Evolutionary conservation across 805 yeast genomes (phyloP).

Genomic region (Kazachstania psychrophila): DNA sequence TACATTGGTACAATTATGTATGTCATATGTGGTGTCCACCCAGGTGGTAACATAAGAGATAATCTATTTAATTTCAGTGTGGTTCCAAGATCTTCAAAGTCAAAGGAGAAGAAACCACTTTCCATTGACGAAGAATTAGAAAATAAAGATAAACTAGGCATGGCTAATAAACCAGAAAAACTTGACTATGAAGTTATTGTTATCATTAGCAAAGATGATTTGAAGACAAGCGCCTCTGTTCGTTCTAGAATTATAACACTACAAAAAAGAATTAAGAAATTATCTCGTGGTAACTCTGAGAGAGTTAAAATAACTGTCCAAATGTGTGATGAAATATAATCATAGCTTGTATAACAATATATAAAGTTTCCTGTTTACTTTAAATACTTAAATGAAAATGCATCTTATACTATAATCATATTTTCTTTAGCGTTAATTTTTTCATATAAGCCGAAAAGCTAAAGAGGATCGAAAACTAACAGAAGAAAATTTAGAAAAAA

Average conservation of each 20-base stretch:
- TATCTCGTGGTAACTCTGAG: conserved; percentile 41
- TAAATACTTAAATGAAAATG: no score
- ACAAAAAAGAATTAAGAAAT: conserved; percentile 52
- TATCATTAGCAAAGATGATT: conserved; percentile 41
- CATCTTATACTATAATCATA: no score
- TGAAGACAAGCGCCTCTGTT: conserved; percentile 51
- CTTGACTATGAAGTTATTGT: conserved; percentile 33
- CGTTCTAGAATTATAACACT: conserved; percentile 48
- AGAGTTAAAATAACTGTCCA: conserved; percentile 45
- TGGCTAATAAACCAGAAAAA: neutral
- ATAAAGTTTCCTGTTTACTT: neutral
- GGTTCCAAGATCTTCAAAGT: conserved; percentile 17
- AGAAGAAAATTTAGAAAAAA: neutral
- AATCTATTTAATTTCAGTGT: conserved; percentile 42
- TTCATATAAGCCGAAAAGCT: neutral
- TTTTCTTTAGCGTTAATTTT: no score
- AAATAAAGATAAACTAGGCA: neutral
- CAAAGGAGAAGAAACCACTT: conserved; percentile 13
- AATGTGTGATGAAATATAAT: conserved; percentile 22
- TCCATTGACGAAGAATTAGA: conserved; percentile 8
- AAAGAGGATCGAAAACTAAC: neutral
- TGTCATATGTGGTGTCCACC: conserved; percentile 71
- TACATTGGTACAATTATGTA: conserved; percentile 67
- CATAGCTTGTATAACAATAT: neutral
- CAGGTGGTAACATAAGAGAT: conserved; percentile 68